Percentiles rank a stretch among this genome's conserved stretches.
Evolutionary conservation across 1,284 basidiomycete genomes (phyloP).

Genomic region (Xerocomus nothofagi): DNA sequence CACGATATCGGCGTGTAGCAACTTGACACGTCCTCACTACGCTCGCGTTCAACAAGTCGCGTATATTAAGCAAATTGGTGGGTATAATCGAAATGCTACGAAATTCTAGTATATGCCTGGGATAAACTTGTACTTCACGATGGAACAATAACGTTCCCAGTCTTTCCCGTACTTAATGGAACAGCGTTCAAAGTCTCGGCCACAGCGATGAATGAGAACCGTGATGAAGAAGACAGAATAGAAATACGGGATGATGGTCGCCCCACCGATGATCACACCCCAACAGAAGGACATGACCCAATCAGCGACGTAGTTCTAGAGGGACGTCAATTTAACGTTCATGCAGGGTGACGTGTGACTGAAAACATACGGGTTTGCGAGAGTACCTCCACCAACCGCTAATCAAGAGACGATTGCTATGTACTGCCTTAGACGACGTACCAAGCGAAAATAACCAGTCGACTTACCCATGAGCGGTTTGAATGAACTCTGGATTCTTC

Average conservation of each 20-base stretch:
- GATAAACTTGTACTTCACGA: constrained; percentile 90
- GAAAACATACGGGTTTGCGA: constrained; percentile 73
- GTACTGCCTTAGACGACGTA: constrained; percentile 10
- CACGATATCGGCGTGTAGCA: constrained; percentile 2
- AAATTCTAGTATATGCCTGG: constrained; percentile 60
- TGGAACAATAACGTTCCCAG: constrained; percentile 86
- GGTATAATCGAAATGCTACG: constrained; percentile 14
- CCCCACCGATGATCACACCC: constrained; percentile 84
- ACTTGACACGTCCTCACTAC: constrained; percentile 12
- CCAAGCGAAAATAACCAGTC: background rate
- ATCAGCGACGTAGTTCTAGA: constrained; percentile 82
- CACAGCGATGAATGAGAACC: constrained; percentile 85
- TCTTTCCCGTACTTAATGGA: constrained; percentile 93
- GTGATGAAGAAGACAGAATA: constrained; percentile 93
- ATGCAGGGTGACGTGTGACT: background rate
- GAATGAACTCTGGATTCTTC: constrained; percentile 87
- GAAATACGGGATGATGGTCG: constrained; percentile 91
- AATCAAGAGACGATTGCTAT: constrained; percentile 79
- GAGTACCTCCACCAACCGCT: constrained; percentile 91
- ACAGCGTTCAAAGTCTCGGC: constrained; percentile 92
- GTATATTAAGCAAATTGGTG: constrained; percentile 3
- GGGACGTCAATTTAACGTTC: constrained; percentile 3
- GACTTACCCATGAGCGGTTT: constrained; percentile 87
- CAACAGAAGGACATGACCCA: constrained; percentile 89
- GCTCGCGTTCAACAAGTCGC: background rate